Percentiles rank a stretch among this genome's conserved stretches.
Evolutionary conservation across 1,284 basidiomycete species (phyloP).

Genomic region (Malassezia cuniculi): DNA sequence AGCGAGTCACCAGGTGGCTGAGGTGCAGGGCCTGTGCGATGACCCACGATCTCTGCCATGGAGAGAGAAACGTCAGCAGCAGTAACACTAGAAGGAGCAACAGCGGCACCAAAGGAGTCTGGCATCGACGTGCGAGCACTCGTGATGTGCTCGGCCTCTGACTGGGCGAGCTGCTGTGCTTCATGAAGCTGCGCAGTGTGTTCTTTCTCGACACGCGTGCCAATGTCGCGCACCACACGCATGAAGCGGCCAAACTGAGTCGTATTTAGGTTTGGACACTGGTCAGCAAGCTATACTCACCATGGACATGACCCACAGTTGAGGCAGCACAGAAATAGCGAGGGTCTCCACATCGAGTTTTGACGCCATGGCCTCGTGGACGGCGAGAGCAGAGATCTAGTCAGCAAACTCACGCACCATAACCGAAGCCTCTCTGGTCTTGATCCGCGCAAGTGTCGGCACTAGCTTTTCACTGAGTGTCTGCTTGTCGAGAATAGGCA

Average conservation of each 20-base stretch:
- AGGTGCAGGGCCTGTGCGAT: no score
- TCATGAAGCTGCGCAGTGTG: constrained; percentile 49
- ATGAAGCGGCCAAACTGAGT: constrained; percentile 62
- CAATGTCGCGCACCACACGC: constrained; percentile 48
- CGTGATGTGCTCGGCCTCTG: constrained; percentile 4
- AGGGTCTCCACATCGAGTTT: constrained; percentile 91
- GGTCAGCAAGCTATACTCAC: not conserved
- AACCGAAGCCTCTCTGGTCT: constrained; percentile 59
- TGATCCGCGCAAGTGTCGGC: constrained; percentile 79
- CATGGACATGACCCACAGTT: constrained; percentile 39
- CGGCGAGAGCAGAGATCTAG: constrained; percentile 62
- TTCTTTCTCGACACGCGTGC: constrained; percentile 69
- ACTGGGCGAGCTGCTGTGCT: not conserved
- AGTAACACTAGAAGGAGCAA: no score
- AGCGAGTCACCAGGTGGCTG: no score
- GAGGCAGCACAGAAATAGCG: constrained; percentile 53
- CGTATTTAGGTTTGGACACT: constrained; percentile 56
- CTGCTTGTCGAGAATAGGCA: constrained; percentile 75
- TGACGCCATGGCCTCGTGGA: constrained; percentile 89
- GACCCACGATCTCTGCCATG: no score
- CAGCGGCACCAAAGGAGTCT: no score
- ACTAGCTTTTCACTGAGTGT: constrained; percentile 90
- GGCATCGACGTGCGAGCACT: no score
- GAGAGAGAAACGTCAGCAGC: no score
- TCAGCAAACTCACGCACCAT: constrained; percentile 26